Evolutionary conservation across 306 rosid species (phyloP).

Genomic region (Mimosa pudica): DNA sequence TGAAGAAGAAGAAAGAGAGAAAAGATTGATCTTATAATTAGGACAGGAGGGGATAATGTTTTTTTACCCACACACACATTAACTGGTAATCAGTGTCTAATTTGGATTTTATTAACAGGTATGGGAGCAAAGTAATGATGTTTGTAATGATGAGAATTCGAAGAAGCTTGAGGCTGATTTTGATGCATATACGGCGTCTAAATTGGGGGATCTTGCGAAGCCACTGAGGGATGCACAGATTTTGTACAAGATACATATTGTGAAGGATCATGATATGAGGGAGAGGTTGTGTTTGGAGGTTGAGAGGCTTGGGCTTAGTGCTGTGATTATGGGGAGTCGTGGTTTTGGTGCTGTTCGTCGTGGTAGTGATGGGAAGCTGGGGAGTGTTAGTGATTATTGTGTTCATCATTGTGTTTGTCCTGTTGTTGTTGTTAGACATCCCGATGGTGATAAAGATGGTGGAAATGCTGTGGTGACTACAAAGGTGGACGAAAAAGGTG

Average conservation of each 20-base stretch:
- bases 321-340: slow-evolving; percentile 96
- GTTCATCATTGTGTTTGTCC: slow-evolving; percentile 97
- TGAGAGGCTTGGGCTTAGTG: slow-evolving; percentile 92
- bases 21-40: too few species aligned
- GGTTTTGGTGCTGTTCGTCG: slow-evolving; percentile 86
- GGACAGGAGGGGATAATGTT: too few species aligned
- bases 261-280: slow-evolving; percentile 97
- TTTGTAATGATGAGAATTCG: slow-evolving; percentile 27
- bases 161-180: slow-evolving; percentile 79
- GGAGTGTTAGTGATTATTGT: slow-evolving; percentile 95
- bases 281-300: slow-evolving; percentile 91
- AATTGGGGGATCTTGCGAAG: slow-evolving; percentile 73
- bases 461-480: slow-evolving; percentile 38
- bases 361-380: slow-evolving; percentile 84
- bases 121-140: too few species aligned
- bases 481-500: slow-evolving; percentile 50
- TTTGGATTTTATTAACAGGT: too few species aligned
- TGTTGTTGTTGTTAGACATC: slow-evolving; percentile 90
- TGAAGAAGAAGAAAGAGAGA: too few species aligned
- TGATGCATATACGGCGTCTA: slow-evolving; percentile 83
- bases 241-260: slow-evolving; percentile 96
- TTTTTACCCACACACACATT: too few species aligned
- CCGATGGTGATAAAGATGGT: slow-evolving; percentile 69
- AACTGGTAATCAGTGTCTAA: too few species aligned
- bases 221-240: slow-evolving; percentile 87